Percentiles rank a stretch among this genome's conserved stretches.
Evolutionary conservation across 2,329 filamentous ascomycete species (phyloP).

Genomic region (Cladosporium austrohemisphaericum): DNA sequence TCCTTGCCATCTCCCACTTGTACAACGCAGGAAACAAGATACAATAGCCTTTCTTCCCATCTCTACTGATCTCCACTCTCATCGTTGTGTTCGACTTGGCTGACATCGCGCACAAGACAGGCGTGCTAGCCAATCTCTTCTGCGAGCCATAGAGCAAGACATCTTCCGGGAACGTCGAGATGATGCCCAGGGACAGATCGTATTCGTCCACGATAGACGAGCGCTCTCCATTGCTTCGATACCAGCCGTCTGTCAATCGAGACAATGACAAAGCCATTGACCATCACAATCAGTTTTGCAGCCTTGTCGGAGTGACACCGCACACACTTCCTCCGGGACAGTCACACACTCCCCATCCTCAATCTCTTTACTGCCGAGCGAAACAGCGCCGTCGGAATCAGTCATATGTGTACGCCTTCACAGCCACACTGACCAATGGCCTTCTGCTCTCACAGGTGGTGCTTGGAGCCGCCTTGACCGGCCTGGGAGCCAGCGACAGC

Average conservation of each 20-base stretch:
- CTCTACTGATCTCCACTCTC: too few relatives aligned
- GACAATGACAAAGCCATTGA: background rate
- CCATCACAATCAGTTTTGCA: constrained; percentile 37
- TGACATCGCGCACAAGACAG: too few relatives aligned
- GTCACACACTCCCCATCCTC: constrained; percentile 24
- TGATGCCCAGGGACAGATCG: constrained; percentile 10
- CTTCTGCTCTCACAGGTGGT: constrained; percentile 39
- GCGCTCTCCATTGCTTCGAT: constrained; percentile 5
- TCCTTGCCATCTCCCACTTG: too few relatives aligned
- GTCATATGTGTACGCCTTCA: constrained; percentile 35
- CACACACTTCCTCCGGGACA: constrained; percentile 24
- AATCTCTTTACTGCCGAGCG: constrained; percentile 37
- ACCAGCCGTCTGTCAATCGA: background rate
- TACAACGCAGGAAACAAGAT: too few relatives aligned
- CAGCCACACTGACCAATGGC: constrained; percentile 36
- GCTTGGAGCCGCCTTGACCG: constrained; percentile 39
- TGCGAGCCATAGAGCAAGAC: too few relatives aligned
- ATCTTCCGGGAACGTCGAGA: too few relatives aligned
- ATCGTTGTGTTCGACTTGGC: too few relatives aligned
- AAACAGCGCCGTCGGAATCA: constrained; percentile 31
- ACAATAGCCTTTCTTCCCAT: too few relatives aligned
- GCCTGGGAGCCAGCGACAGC: constrained; percentile 35
- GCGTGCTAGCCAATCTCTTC: too few relatives aligned
- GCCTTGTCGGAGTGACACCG: constrained; percentile 35
- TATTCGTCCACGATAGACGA: constrained; percentile 8